Percentiles rank a stretch among this genome's conserved stretches.
Conservation (phyloP, 1,284 basidiomycete genomes). For the Pseudozyma thailandica region DNA sequence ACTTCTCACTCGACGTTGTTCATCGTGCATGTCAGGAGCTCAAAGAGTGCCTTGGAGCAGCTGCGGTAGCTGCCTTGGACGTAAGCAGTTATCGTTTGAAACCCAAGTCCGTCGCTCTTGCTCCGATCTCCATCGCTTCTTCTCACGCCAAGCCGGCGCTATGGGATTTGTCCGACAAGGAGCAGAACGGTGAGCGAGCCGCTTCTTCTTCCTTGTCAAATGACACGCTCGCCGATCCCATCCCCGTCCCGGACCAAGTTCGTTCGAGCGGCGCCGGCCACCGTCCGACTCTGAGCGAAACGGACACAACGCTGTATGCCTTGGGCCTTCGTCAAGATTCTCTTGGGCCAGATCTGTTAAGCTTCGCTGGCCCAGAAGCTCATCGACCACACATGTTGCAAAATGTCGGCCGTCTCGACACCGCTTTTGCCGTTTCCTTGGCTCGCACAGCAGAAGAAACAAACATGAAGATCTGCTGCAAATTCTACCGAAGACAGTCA, state of each 20-base stretch:
- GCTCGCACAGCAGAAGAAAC: conserved; percentile 26
- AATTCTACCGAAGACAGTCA: conserved; percentile 21
- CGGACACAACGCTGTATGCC: conserved; percentile 1
- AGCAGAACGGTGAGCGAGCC: no score
- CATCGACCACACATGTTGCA: conserved; percentile 29
- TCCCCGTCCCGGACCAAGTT: conserved; percentile 24
- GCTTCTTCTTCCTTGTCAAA: conserved; percentile 14
- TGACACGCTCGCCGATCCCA: conserved; percentile 18
- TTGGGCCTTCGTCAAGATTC: conserved; percentile 34
- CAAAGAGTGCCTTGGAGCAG: conserved; percentile 24
- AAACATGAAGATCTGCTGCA: conserved; percentile 33
- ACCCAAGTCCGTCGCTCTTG: conserved; percentile 8
- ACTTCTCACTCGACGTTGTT: conserved; percentile 32
- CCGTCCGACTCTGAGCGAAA: conserved; percentile 7
- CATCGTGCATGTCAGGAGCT: conserved; percentile 33
- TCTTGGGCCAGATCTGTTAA: conserved; percentile 21
- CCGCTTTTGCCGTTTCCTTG: conserved; percentile 19
- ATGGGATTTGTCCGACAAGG: no score
- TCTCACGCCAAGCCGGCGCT: no score
- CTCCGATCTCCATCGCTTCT: conserved; percentile 19
- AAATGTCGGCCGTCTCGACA: conserved; percentile 20
- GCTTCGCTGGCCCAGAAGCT: conserved; percentile 19
- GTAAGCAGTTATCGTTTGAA: conserved; percentile 34
- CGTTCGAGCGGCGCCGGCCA: no score
- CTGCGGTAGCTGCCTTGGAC: conserved; percentile 38